Evolutionary conservation across 768 basidiomycete species (phyloP), one percentile per base, ranked within the genome.

Genomic region (Daedaleopsis sinensis): DNA sequence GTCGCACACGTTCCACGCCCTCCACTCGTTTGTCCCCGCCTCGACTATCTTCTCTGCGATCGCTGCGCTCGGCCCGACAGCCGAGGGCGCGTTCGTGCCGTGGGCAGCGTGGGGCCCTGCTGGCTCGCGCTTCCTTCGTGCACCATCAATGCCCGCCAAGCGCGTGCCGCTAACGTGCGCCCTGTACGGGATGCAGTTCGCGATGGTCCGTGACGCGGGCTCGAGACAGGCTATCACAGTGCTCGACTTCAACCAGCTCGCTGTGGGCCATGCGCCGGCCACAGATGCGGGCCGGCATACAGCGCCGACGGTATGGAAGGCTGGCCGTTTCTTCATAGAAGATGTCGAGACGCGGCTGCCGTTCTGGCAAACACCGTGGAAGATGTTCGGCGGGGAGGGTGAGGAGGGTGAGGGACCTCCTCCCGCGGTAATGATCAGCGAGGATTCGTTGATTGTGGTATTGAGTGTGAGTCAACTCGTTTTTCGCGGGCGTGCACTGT

Each of bases 101-200:
- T 88, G 85, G 85, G 63, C 74, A 1, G 73, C 74, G 24, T 88
- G 86, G 86, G 86, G 84, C 15, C 80, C 81, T 8, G 53, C 42
- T 10, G 78, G 76, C 4, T 80, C 81, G 10, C 80, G 84, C 27
- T 68, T 86, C 65, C 65, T 82, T 37, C 59, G 58, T 32, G 71
- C 72, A 7, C 69, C 72, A 13, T 11, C 57, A 19, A 44, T 58
- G 62, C 59, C 70, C 71, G 38, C 77, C 72, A 63, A 68, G 27
- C n/a, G 69, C 76, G n/a, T 87, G 85, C n/a, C n/a, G n/a, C n/a
- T n/a, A 84, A 82, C 84, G 9, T 87, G 85, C 72, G 84, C 83
- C 64, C 79, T 85, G 19, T 79, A 77, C 65, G 85, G 84, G 21
- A 76, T 76, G 27, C 78, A 76, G 60, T 84, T 77, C 54, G 79